Evolutionary conservation across 495 filamentous ascomycete genomes (phyloP), one percentile per base, ranked within the genome.

Genomic region (Aspergillus affinis): DNA sequence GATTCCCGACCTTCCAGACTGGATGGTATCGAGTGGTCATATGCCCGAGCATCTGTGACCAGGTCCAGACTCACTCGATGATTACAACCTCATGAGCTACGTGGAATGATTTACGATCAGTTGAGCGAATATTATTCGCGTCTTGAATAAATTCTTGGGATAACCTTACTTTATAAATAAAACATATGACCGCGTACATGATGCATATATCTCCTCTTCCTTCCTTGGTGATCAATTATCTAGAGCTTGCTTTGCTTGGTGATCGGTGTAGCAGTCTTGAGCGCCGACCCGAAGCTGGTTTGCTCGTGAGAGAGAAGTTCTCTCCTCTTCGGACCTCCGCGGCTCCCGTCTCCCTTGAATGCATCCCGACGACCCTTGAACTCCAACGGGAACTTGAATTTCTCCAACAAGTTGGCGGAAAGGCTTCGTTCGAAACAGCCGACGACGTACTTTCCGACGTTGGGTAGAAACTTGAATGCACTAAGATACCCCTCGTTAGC

Each of bases 391-490:
- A 72, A 71, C 29, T 63, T 68, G 76, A 76, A 80, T 54, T 75
- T 77, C 19, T 68, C 62, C 45, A 65, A 55, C 41, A 79, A 66
- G 4, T 78, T 67, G 3, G 61, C 54, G 1, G 71, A 55, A 6
- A 77, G 68, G 32, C 45, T 67, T 2, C 71, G 70, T 47, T 81
- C 58, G 51, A 79, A 65, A 55, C 73, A 70, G 53, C 76, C 67
- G 6, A 74, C 63, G 44, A 79, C 68, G 29, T 76, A 76, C 47
- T 77, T 75, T 21, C 80, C 79, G 36, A 83, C 69, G 5, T 79
- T 73, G 9, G 80, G 80, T 27, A 82, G 61, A 59, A 82, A 81
- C 61, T 82, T 82, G 63, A 75, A 83, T 15, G 66, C 72, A 52
- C 74, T 76, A 49, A 2, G 18, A 0, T 23, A 47, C 27, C 6